Evolutionary conservation across 192 early-diverging fungal species (phyloP).

Genomic region (Umbelopsis sp.): DNA sequence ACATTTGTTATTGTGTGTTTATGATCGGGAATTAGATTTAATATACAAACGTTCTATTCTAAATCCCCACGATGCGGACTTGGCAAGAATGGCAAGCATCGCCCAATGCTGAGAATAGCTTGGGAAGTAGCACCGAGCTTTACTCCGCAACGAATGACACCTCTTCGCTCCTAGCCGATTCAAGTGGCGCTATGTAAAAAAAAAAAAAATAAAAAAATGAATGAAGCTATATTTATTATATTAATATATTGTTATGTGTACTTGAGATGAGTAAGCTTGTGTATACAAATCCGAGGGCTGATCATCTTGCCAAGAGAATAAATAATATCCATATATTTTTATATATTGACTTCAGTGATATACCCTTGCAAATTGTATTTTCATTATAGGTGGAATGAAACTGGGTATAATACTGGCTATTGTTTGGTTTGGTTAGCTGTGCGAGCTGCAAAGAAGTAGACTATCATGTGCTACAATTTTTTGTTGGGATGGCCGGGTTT

Average conservation of each 20-base stretch:
- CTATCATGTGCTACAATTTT: background rate
- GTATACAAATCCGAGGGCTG: too few relatives aligned
- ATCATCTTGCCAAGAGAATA: too few relatives aligned
- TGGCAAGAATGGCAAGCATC: background rate
- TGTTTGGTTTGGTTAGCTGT: background rate
- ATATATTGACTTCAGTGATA: too few relatives aligned
- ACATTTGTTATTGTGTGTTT: too few relatives aligned
- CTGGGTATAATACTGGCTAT: background rate
- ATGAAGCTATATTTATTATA: too few relatives aligned
- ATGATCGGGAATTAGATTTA: too few relatives aligned
- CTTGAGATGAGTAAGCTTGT: too few relatives aligned
- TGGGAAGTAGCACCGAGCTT: background rate
- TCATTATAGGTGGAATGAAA: too few relatives aligned
- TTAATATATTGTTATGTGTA: too few relatives aligned
- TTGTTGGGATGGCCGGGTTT: constrained; percentile 7
- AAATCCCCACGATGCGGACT: constrained; percentile 3
- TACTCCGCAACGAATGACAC: background rate
- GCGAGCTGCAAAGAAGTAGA: background rate
- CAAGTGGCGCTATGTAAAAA: constrained; percentile 10
- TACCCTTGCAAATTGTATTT: too few relatives aligned
- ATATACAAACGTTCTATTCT: background rate
- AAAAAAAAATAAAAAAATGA: too few relatives aligned
- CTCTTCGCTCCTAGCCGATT: constrained; percentile 2
- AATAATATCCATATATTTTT: too few relatives aligned
- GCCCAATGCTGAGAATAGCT: background rate